A percentile compares a stretch with the other conserved stretches of the same genome.
Conservation (phyloP, 805 yeast species). For the Sugiyamaella qingdaonensis region DNA sequence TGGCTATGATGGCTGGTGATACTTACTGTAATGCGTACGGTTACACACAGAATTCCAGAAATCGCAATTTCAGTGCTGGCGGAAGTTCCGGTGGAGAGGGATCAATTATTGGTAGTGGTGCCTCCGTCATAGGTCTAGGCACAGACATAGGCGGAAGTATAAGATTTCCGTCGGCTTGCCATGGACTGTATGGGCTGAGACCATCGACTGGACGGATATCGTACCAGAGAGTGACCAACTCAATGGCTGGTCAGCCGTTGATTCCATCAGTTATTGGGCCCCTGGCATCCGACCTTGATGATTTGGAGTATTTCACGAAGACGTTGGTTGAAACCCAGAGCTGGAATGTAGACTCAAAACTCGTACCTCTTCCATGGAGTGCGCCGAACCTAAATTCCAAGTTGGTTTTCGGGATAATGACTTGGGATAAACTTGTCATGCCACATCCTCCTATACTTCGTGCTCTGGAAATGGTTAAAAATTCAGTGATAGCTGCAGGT, state of each 20-base stretch:
- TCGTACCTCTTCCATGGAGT: slow-evolving; percentile 48
- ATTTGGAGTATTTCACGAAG: slow-evolving; percentile 38
- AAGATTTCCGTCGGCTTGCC: slow-evolving; percentile 45
- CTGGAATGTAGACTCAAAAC: slow-evolving; percentile 48
- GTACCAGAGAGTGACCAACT: slow-evolving; percentile 11
- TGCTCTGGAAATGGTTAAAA: slow-evolving; percentile 38
- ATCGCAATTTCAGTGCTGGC: slow-evolving; percentile 44
- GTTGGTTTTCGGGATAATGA: slow-evolving; percentile 13
- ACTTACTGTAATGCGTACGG: slow-evolving; percentile 44
- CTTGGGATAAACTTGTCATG: slow-evolving; percentile 41
- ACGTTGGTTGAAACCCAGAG: slow-evolving; percentile 40
- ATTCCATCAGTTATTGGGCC: slow-evolving; percentile 50
- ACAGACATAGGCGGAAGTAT: slow-evolving; percentile 53
- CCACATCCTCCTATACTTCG: slow-evolving; percentile 51
- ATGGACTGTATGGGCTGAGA: slow-evolving; percentile 46
- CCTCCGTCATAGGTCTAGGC: slow-evolving; percentile 50
- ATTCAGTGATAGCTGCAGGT: slow-evolving; percentile 12
- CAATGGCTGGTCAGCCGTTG: slow-evolving; percentile 38
- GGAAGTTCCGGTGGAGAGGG: slow-evolving; percentile 59
- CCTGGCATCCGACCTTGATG: slow-evolving; percentile 37
- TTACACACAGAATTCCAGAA: slow-evolving; percentile 43
- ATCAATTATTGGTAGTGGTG: slow-evolving; percentile 42
- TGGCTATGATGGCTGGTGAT: slow-evolving; percentile 49
- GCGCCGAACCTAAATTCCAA: slow-evolving; percentile 3
- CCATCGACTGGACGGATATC: slow-evolving; percentile 40